Evolutionary conservation across 495 filamentous ascomycete genomes (phyloP).

Genomic region (Astrocystis sublimbata): DNA sequence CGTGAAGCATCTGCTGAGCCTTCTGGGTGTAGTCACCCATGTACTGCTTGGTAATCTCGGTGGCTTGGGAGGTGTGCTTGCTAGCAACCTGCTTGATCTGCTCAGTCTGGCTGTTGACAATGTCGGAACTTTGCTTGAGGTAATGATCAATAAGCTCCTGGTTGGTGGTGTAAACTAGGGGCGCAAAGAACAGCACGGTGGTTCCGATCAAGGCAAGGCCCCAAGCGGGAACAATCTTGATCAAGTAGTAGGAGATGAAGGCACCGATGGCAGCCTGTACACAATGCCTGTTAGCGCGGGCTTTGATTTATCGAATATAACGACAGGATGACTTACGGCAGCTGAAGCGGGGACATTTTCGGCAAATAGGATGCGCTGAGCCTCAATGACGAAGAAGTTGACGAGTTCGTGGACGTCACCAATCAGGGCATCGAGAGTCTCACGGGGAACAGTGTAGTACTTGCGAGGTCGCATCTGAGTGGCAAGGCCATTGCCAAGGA

Average conservation of each 20-base stretch:
- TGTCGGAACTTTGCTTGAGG: slow-evolving; percentile 65
- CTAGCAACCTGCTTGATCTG: slow-evolving; percentile 78
- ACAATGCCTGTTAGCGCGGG: slow-evolving; percentile 25
- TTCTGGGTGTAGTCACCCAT: slow-evolving; percentile 81
- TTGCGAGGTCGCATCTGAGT: slow-evolving; percentile 84
- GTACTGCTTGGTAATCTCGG: slow-evolving; percentile 75
- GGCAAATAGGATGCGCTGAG: slow-evolving; percentile 90
- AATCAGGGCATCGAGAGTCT: slow-evolving; percentile 74
- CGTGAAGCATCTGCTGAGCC: slow-evolving; percentile 67
- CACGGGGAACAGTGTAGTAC: slow-evolving; percentile 89
- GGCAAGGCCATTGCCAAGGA: slow-evolving; percentile 76
- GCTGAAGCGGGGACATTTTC: slow-evolving; percentile 85
- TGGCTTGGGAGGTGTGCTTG: slow-evolving; percentile 76
- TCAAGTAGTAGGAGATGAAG: slow-evolving; percentile 87
- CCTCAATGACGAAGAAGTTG: slow-evolving; percentile 97
- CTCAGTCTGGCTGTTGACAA: slow-evolving; percentile 76
- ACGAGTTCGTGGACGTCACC: slow-evolving; percentile 88
- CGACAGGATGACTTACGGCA: slow-evolving; percentile 62
- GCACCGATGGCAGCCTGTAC: slow-evolving; percentile 76
- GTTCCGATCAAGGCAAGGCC: slow-evolving; percentile 78
- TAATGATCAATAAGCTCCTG: slow-evolving; percentile 90
- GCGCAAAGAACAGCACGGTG: slow-evolving; percentile 77
- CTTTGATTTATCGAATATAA: background rate
- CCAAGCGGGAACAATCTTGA: slow-evolving; percentile 94
- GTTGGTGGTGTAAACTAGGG: slow-evolving; percentile 89